phyloP scores from a whole-genome alignment of 495 filamentous ascomycete species.

The Xylaria flabelliformis region DNA sequence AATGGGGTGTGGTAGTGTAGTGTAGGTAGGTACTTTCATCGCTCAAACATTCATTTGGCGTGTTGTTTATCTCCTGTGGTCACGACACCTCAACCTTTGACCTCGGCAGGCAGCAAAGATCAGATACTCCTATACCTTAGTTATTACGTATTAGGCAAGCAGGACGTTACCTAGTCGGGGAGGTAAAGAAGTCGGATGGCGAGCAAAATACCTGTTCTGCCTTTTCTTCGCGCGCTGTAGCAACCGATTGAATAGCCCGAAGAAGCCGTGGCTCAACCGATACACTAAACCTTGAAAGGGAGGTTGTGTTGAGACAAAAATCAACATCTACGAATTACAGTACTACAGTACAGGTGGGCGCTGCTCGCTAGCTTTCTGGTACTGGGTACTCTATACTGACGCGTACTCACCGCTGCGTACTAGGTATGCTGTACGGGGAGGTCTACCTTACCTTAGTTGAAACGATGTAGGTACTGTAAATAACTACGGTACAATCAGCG shows the following conservation, averaged over 20 bases:
- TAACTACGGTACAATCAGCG: neutral
- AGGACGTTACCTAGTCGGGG: neutral
- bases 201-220: neutral
- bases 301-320: constrained; percentile 8
- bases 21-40: too few species aligned
- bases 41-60: neutral
- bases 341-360: neutral
- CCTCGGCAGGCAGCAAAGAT: neutral
- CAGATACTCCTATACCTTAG: neutral
- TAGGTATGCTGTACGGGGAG: neutral
- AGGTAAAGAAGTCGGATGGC: neutral
- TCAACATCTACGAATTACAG: neutral
- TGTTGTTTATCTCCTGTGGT: constrained; percentile 12
- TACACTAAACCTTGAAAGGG: constrained; percentile 1
- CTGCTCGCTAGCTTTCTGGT: neutral
- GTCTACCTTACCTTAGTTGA: too few species aligned
- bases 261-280: constrained; percentile 9
- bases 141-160: neutral
- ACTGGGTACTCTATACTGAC: neutral
- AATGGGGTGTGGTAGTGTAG: neutral
- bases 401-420: neutral
- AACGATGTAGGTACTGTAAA: neutral
- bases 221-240: neutral
- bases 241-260: neutral
- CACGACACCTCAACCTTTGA: neutral